Conservation (phyloP, 2,329 filamentous ascomycete species). For the Lasiodiplodia theobromae region DNA sequence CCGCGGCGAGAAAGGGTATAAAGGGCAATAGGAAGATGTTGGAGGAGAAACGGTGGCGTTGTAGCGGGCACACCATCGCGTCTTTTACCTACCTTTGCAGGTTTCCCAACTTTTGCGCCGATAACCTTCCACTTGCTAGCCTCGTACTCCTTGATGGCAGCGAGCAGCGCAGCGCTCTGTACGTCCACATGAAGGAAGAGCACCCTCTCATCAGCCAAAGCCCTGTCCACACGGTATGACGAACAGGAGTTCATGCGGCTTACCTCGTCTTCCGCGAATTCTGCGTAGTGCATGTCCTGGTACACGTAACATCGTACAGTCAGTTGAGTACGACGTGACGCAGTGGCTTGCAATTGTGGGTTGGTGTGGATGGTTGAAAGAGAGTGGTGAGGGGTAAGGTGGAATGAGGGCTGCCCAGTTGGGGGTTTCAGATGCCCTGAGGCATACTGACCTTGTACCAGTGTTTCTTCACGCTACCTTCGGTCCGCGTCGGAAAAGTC, state of each 20-base stretch:
- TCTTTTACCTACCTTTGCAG: conserved; percentile 76
- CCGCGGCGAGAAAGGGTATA: not conserved
- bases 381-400: conserved; percentile 4
- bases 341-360: conserved; percentile 19
- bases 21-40: not conserved
- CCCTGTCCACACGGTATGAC: conserved; percentile 12
- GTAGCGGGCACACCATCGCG: conserved; percentile 10
- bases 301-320: conserved; percentile 25
- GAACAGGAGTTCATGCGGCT: conserved; percentile 40
- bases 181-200: conserved; percentile 32
- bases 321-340: conserved; percentile 17
- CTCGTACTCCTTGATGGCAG: conserved; percentile 98
- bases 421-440: not conserved
- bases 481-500: conserved; percentile 91
- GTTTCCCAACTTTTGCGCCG: conserved; percentile 95
- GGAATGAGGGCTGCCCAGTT: not conserved
- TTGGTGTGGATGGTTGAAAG: not conserved
- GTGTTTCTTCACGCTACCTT: conserved; percentile 98
- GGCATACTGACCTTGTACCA: conserved; percentile 80
- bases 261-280: conserved; percentile 97
- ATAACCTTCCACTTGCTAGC: conserved; percentile 99
- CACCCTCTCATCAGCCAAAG: conserved; percentile 27
- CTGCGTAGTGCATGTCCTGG: conserved; percentile 98
- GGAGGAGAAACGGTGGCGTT: conserved; percentile 17
- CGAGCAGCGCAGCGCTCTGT: conserved; percentile 76